Percentiles rank a stretch among this genome's conserved stretches.
These are phyloP conservation scores for Tulasnella sp. DNA, from an alignment of 768 basidiomycete species.

Conservation along the genomic window DNA sequence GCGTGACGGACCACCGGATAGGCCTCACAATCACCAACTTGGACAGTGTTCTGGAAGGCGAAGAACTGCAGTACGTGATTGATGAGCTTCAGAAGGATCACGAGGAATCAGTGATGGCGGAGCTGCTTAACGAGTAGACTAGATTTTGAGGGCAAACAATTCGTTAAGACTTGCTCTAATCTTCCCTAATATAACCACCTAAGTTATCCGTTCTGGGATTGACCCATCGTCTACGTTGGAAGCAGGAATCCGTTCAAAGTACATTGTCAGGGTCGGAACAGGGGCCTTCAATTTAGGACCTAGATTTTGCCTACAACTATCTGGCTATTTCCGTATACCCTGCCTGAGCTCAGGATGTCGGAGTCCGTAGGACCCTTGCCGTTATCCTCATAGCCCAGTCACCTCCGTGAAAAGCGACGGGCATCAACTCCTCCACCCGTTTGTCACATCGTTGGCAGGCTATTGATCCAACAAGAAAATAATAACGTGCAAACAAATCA, in stretches of 20 bases:
- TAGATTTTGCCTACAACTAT: no score
- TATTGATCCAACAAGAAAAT: not conserved
- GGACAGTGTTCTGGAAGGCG: constrained; percentile 50
- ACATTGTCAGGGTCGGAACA: no score
- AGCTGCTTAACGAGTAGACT: constrained; percentile 41
- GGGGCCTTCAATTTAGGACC: no score
- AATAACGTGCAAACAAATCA: not conserved
- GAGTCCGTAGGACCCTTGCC: no score
- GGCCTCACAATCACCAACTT: constrained; percentile 63
- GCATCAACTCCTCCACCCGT: no score
- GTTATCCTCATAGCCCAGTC: no score
- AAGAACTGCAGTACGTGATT: constrained; percentile 45
- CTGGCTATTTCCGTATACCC: no score
- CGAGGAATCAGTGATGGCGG: constrained; percentile 43
- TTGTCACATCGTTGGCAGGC: no score
- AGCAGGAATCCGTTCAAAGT: no score
- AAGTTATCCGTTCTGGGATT: not conserved
- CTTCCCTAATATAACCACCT: not conserved
- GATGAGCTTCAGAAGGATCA: constrained; percentile 43
- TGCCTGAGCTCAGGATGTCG: no score
- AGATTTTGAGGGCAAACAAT: not conserved
- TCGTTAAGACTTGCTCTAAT: not conserved
- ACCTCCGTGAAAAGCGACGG: no score
- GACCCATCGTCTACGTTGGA: no score
- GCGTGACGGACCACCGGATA: constrained; percentile 91